phyloP scores from a whole-genome alignment of 192 early-diverging fungal genomes.

The Coemansia sp. region DNA sequence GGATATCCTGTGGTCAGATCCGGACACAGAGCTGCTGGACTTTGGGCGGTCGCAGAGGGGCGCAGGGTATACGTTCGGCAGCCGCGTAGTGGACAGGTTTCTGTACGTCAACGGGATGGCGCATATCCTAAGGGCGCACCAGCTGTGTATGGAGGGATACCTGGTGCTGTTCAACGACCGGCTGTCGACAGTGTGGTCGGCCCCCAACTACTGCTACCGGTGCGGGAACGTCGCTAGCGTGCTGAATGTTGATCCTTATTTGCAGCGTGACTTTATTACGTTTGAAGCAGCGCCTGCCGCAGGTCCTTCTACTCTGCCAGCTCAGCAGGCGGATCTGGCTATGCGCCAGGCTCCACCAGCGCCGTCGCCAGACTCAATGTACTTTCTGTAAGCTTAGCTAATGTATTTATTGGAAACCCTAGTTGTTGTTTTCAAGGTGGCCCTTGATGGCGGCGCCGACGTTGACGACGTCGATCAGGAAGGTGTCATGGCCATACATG shows the following conservation, averaged over 20 bases:
- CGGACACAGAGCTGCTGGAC: constrained; percentile 19
- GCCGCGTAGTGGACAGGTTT: constrained; percentile 94
- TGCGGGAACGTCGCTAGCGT: constrained; percentile 97
- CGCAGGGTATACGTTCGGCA: constrained; percentile 96
- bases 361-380: constrained; percentile 34
- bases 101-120: constrained; percentile 88
- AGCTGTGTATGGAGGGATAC: constrained; percentile 97
- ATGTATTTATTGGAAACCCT: not conserved
- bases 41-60: constrained; percentile 62
- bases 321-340: not conserved
- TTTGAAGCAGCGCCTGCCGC: constrained; percentile 45
- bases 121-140: constrained; percentile 93
- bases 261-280: constrained; percentile 46
- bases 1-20: constrained; percentile 52
- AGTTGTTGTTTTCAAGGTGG: constrained; percentile 61
- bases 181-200: constrained; percentile 94
- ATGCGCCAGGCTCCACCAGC: too few species aligned
- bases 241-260: constrained; percentile 68
- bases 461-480: constrained; percentile 85
- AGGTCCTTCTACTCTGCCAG: not conserved
- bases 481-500: constrained; percentile 97
- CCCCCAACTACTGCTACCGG: constrained; percentile 97
- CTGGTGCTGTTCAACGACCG: constrained; percentile 69
- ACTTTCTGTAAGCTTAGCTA: constrained; percentile 24
- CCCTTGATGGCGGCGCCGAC: constrained; percentile 96